Evolutionary conservation across 1,284 basidiomycete species (phyloP).

Genomic region (Leccinum pachyderme): DNA sequence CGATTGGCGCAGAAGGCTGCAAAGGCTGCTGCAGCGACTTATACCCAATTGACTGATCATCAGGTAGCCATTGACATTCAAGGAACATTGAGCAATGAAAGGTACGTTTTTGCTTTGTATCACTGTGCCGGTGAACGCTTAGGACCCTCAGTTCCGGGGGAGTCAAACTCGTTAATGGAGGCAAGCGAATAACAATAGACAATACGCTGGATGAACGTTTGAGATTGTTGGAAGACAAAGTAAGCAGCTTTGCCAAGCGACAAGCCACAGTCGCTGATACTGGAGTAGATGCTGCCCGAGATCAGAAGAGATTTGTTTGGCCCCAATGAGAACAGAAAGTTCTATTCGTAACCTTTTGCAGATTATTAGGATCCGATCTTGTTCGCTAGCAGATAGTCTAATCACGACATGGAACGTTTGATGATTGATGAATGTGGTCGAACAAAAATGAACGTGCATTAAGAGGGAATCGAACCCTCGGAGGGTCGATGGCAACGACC

Average conservation of each 20-base stretch:
- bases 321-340: constrained; percentile 82
- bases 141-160: constrained; percentile 65
- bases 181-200: constrained; percentile 80
- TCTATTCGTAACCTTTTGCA: constrained; percentile 53
- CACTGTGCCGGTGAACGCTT: background rate
- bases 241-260: constrained; percentile 36
- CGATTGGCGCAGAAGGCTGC: constrained; percentile 57
- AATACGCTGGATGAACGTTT: constrained; percentile 91
- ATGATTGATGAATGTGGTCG: background rate
- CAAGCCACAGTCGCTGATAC: constrained; percentile 2
- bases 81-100: constrained; percentile 67
- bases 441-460: constrained; percentile 2
- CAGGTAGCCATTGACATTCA: constrained; percentile 64
- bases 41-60: constrained; percentile 75
- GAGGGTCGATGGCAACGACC: constrained; percentile 55
- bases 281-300: constrained; percentile 83
- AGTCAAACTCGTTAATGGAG: constrained; percentile 71
- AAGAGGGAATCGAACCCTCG: constrained; percentile 37
- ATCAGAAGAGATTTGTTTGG: constrained; percentile 86
- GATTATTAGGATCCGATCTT: background rate
- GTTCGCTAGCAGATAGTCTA: background rate
- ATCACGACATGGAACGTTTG: background rate
- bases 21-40: constrained; percentile 60
- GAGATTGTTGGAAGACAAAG: constrained; percentile 83
- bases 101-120: constrained; percentile 43